Conservation (phyloP, 2,329 filamentous ascomycete species). For the Neophaeococcomyces mojaviensis region DNA sequence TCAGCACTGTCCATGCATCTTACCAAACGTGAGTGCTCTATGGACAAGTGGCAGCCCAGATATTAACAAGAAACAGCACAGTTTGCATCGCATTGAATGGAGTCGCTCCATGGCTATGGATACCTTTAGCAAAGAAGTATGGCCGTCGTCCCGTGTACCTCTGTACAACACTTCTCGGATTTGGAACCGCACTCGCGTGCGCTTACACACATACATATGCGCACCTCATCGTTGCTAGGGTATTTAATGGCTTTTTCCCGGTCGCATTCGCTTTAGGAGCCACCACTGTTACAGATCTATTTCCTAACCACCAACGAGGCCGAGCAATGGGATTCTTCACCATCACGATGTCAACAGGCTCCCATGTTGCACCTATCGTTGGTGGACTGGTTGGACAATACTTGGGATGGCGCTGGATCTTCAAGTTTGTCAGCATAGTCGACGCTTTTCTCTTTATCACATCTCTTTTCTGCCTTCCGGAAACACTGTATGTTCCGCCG, state of each 20-base stretch:
- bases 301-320: conserved; percentile 28
- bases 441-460: conserved; percentile 24
- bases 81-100: conserved; percentile 25
- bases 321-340: conserved; percentile 27
- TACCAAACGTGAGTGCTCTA: conserved; percentile 19
- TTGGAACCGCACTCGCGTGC: conserved; percentile 24
- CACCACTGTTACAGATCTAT: conserved; percentile 26
- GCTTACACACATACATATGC: conserved; percentile 18
- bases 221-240: conserved; percentile 18
- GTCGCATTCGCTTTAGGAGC: conserved; percentile 28
- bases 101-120: conserved; percentile 22
- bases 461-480: conserved; percentile 25
- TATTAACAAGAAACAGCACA: conserved; percentile 16
- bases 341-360: conserved; percentile 25
- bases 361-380: conserved; percentile 26
- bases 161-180: conserved; percentile 26
- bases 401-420: conserved; percentile 21
- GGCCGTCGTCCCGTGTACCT: conserved; percentile 30
- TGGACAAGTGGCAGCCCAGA: background rate
- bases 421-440: conserved; percentile 25
- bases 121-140: conserved; percentile 29
- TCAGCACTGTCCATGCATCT: conserved; percentile 16
- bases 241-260: conserved; percentile 26
- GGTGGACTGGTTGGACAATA: conserved; percentile 20
- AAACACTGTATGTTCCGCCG: conserved; percentile 26